Percentiles rank a stretch among this genome's conserved stretches.
Conservation (phyloP, 352 stramenopile genomes). For the Pythium insidiosum region DNA sequence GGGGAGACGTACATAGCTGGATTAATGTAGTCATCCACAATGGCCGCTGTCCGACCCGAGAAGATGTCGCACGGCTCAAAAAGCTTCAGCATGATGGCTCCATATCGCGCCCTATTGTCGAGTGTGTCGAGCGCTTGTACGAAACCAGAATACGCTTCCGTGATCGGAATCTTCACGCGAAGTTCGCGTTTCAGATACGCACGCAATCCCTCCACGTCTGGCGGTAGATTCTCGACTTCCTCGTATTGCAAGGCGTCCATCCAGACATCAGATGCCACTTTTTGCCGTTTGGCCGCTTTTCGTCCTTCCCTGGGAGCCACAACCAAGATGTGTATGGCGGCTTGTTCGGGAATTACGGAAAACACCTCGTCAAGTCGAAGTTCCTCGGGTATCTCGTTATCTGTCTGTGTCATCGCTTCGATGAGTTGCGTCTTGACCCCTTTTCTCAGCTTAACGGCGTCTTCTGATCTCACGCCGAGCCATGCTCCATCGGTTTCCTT, state of each 20-base stretch:
- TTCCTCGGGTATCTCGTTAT: too few species aligned
- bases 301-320: too few species aligned
- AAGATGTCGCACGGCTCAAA: background rate
- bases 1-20: conserved; percentile 1
- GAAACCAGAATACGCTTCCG: background rate
- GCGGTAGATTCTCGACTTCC: conserved; percentile 1
- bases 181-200: conserved; percentile 2
- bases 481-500: too few species aligned
- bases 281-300: conserved; percentile 5
- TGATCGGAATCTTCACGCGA: conserved; percentile 4
- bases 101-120: background rate
- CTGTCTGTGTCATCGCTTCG: too few species aligned
- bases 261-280: conserved; percentile 3
- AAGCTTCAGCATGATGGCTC: background rate
- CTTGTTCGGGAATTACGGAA: too few species aligned
- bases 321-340: too few species aligned
- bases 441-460: too few species aligned
- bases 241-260: background rate
- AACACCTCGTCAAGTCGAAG: too few species aligned
- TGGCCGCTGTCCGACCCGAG: background rate
- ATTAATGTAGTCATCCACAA: background rate
- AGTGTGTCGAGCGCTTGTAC: background rate
- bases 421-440: too few species aligned
- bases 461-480: too few species aligned
- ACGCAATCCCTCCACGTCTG: conserved; percentile 1